These are phyloP conservation scores for Scutellaria baicalensis DNA, from an alignment of 257 asterid species.

Conservation along the genomic window DNA sequence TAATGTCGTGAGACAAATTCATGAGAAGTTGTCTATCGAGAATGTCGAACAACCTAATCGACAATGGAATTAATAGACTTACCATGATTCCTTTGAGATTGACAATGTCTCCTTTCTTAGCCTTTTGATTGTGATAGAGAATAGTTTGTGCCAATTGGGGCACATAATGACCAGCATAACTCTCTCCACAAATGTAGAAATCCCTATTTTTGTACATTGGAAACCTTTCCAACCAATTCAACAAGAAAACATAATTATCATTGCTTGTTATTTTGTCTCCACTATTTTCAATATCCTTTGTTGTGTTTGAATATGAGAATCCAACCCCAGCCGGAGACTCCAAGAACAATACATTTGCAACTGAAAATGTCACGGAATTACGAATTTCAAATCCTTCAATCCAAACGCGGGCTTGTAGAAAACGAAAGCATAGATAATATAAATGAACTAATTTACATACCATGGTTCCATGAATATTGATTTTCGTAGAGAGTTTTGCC, in stretches of 20 bases:
- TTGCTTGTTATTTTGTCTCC: constrained; percentile 52
- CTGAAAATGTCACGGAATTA: constrained; percentile 18
- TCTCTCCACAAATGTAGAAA: constrained; percentile 58
- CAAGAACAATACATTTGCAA: constrained; percentile 65
- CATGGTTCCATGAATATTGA: constrained; percentile 64
- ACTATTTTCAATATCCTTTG: constrained; percentile 14
- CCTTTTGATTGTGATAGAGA: constrained; percentile 35
- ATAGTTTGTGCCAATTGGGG: constrained; percentile 67
- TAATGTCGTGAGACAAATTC: too few species aligned
- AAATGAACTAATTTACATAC: constrained; percentile 11
- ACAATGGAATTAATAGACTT: background rate
- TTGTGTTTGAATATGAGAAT: constrained; percentile 68
- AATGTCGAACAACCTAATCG: too few species aligned
- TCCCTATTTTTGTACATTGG: constrained; percentile 48
- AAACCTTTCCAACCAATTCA: constrained; percentile 65
- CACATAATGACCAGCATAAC: constrained; percentile 70
- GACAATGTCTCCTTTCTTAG: constrained; percentile 28
- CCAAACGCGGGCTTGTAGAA: too few species aligned
- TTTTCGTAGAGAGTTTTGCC: constrained; percentile 68
- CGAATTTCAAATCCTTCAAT: background rate
- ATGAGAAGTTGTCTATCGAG: too few species aligned
- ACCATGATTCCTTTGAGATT: constrained; percentile 81
- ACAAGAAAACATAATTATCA: constrained; percentile 44
- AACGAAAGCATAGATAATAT: background rate
- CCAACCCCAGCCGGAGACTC: constrained; percentile 94